phyloP scores from a whole-genome alignment of 2,329 filamentous ascomycete genomes.

The Ascomycota sp. region DNA sequence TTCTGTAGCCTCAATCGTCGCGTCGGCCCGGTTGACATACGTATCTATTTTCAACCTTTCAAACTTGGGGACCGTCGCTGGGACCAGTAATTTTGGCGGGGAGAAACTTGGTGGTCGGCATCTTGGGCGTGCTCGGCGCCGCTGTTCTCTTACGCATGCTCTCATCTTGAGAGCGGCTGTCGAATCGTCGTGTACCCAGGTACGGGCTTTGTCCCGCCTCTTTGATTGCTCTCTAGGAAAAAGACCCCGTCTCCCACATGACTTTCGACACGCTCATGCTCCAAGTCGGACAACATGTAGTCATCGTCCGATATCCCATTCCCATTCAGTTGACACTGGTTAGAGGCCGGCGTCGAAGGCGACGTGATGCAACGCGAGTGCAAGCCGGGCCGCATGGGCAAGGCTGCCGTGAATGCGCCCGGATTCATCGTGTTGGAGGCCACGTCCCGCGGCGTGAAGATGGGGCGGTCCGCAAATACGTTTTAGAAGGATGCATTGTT shows the following conservation, averaged over 20 bases:
- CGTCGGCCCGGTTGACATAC: no score
- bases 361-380: constrained; percentile 75
- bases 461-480: constrained; percentile 58
- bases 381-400: constrained; percentile 39
- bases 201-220: constrained; percentile 35
- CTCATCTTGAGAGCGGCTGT: constrained; percentile 14
- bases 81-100: constrained; percentile 13
- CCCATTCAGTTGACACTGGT: constrained; percentile 21
- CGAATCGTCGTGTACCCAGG: constrained; percentile 14
- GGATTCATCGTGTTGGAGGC: constrained; percentile 43
- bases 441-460: constrained; percentile 36
- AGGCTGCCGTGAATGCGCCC: constrained; percentile 29
- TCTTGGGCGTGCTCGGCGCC: constrained; percentile 20
- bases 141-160: constrained; percentile 13
- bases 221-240: constrained; percentile 38
- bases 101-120: constrained; percentile 14
- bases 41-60: no score
- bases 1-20: no score
- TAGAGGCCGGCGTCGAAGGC: constrained; percentile 40
- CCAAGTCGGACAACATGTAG: constrained; percentile 53
- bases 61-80: constrained; percentile 18
- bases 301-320: constrained; percentile 64
- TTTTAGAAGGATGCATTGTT: constrained; percentile 72
- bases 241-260: constrained; percentile 25
- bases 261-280: constrained; percentile 30